Conservation (phyloP, 441 rosid genomes). For the Adansonia rubrostipa region DNA sequence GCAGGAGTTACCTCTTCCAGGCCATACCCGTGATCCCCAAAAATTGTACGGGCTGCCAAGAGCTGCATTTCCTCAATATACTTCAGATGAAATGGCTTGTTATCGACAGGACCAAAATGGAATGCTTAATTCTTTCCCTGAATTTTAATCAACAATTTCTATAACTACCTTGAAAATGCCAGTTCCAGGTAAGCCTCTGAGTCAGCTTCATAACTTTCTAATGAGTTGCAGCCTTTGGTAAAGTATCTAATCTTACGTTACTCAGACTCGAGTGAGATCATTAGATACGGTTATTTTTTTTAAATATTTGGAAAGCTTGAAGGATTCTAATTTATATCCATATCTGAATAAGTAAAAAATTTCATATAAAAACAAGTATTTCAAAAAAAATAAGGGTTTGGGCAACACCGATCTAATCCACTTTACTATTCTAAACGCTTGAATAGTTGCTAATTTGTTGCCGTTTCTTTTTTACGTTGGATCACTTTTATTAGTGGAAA, state of each 20-base stretch:
- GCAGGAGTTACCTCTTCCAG: constrained; percentile 31
- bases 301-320: too few species aligned
- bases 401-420: too few species aligned
- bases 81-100: constrained; percentile 10
- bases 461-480: background rate
- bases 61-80: constrained; percentile 3
- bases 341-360: too few species aligned
- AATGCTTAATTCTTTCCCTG: constrained; percentile 16
- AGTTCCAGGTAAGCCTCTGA: constrained; percentile 18
- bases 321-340: too few species aligned
- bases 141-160: constrained; percentile 17
- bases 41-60: constrained; percentile 20
- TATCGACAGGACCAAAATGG: constrained; percentile 13
- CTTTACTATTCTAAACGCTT: background rate
- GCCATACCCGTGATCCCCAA: constrained; percentile 25
- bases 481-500: constrained; percentile 12
- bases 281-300: too few species aligned
- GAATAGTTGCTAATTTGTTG: background rate
- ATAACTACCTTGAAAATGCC: background rate
- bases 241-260: background rate
- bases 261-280: too few species aligned
- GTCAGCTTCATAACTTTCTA: background rate
- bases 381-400: too few species aligned
- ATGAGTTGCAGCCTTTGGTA: background rate
- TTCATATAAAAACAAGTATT: too few species aligned